A percentile compares a stretch with the other conserved stretches of the same genome.
phyloP scores from a whole-genome alignment of 1,284 basidiomycete genomes.

The Malassezia brasiliensis region DNA sequence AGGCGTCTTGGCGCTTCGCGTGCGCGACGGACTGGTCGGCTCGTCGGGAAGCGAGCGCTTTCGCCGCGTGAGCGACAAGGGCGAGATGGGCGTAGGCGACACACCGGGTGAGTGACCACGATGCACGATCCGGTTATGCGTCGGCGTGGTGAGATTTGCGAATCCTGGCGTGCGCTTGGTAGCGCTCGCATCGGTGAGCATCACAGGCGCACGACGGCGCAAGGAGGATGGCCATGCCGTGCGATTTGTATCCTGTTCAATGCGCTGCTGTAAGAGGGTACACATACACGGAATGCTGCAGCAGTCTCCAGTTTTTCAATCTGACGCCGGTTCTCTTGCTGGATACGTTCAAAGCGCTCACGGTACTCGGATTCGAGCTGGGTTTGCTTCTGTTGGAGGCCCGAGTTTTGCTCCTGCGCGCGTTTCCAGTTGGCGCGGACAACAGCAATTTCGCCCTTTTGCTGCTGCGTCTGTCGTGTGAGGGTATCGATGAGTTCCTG shows the following conservation, averaged over 20 bases:
- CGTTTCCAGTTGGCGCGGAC: slow-evolving; percentile 31
- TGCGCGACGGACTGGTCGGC: not conserved
- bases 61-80: not conserved
- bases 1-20: not conserved
- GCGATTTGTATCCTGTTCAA: slow-evolving; percentile 34
- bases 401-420: slow-evolving; percentile 25
- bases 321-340: slow-evolving; percentile 26
- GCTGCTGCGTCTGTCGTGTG: slow-evolving; percentile 23
- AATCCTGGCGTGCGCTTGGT: not conserved
- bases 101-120: not conserved
- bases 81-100: not conserved
- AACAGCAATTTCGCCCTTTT: slow-evolving; percentile 31
- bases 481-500: slow-evolving; percentile 24
- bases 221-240: slow-evolving; percentile 32
- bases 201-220: slow-evolving; percentile 20
- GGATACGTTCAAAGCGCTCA: slow-evolving; percentile 20
- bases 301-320: slow-evolving; percentile 31
- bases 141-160: not conserved
- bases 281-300: slow-evolving; percentile 24
- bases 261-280: slow-evolving; percentile 14
- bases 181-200: not conserved
- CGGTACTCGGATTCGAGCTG: slow-evolving; percentile 26
- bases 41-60: slow-evolving; percentile 3
- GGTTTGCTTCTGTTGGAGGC: slow-evolving; percentile 24
- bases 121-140: not conserved